Base-by-base conservation (phyloP, 768 basidiomycete species). In the Russula abietina region DNA sequence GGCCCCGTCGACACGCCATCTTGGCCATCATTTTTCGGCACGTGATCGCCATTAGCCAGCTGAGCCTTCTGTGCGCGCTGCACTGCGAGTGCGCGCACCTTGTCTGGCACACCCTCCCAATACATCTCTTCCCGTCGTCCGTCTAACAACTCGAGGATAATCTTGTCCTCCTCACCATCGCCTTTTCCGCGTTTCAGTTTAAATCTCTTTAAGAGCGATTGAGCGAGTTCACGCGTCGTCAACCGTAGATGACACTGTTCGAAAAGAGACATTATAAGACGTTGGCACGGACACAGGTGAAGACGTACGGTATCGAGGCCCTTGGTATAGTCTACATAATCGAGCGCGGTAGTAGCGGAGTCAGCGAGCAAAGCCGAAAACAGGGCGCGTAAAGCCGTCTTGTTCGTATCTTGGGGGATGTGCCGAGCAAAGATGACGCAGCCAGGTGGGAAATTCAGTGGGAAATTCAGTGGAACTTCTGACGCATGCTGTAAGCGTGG, bases 271-370 rank as follows among this genome's bases (percentile, higher is more conserved):
- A 8, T 45, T n/a, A 9, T 43, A 10, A 43, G 41, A 43, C 17
- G 17, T 43, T 4, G 9, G 43, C n/a, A 41, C 6, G 1, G 24
- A 22, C 53, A 12, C 36, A 30, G 33, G 39, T n/a, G 7, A 50
- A 33, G 10, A 26, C 84, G 51, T 68, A 91, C 90, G 19, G 81
- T 79, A 65, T 89, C 84, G 78, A 88, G 84, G 17, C 88, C 86
- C 71, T 91, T 92, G 66, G 71, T 83, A 71, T 83, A 92, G 73
- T 93, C 91, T 19, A 92, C 80, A 59, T 93, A 93, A 69, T 92
- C 88, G 32, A 93, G 71, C 2, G 77, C 81, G 0, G 78, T 81
- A 8, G 74, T 73, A 17, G 58, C 22, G 26, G 22, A 67, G 26
- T 30, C 68, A 22, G n/a, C 28, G 5, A 68, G 64, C 49, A 84